Conservation (phyloP, 2,329 filamentous ascomycete species). For the Simplicillium sp. region DNA sequence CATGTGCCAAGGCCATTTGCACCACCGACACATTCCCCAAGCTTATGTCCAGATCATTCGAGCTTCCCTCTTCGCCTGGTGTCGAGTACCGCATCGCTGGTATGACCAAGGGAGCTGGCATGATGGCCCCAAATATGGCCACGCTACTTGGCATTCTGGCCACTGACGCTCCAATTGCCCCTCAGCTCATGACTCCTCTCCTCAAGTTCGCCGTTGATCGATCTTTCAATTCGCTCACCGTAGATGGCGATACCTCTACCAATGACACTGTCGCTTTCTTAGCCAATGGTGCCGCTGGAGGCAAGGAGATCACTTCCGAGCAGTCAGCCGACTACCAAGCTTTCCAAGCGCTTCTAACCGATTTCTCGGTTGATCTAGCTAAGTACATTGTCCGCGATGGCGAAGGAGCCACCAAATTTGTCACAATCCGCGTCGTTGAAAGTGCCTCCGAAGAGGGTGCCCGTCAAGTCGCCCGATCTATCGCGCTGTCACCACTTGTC, state of each 20-base stretch:
- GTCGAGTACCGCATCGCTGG: conserved; percentile 78
- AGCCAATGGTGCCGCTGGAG: conserved; percentile 89
- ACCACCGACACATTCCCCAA: conserved; percentile 99
- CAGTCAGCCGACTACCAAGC: conserved; percentile 54
- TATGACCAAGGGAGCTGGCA: conserved; percentile 96
- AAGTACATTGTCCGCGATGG: conserved; percentile 93
- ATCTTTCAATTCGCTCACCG: conserved; percentile 94
- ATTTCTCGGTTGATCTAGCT: conserved; percentile 74
- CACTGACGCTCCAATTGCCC: conserved; percentile 76
- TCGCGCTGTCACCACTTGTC: conserved; percentile 85
- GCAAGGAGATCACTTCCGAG: conserved; percentile 47
- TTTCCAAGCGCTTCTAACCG: conserved; percentile 61
- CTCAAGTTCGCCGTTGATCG: conserved; percentile 67
- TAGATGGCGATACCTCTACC: conserved; percentile 94
- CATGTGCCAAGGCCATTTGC: conserved; percentile 83
- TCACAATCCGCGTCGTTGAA: conserved; percentile 78
- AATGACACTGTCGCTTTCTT: conserved; percentile 93
- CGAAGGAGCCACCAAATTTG: conserved; percentile 96
- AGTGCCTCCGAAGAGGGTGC: conserved; percentile 61
- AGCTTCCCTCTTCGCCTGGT: conserved; percentile 67
- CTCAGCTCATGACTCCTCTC: conserved; percentile 56
- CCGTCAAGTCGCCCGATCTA: conserved; percentile 72
- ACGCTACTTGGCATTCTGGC: conserved; percentile 86
- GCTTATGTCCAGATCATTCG: conserved; percentile 76
- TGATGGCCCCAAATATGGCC: conserved; percentile 99